phyloP scores from a whole-genome alignment of 2,329 filamentous ascomycete genomes.

The Didymella pinodella region DNA sequence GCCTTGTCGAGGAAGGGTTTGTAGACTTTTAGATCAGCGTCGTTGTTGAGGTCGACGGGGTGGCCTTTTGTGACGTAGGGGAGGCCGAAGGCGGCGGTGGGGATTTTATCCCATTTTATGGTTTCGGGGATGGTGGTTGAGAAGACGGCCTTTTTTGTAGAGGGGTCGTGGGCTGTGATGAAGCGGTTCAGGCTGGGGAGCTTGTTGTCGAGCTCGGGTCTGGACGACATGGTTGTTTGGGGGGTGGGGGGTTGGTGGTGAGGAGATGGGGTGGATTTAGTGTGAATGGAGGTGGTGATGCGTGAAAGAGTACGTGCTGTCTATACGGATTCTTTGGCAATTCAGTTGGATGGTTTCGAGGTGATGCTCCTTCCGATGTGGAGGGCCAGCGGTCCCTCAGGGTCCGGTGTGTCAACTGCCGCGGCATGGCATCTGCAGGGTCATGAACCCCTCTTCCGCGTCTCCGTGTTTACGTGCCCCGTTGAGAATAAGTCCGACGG shows the following conservation, averaged over 20 bases:
- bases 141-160: slow-evolving; percentile 47
- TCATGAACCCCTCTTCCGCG: neutral
- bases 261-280: neutral
- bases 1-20: slow-evolving; percentile 53
- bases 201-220: slow-evolving; percentile 25
- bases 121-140: slow-evolving; percentile 38
- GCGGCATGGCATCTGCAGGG: slow-evolving; percentile 9
- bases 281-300: neutral
- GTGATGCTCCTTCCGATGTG: slow-evolving; percentile 13
- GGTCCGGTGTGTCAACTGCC: slow-evolving; percentile 4
- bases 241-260: neutral
- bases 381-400: slow-evolving; percentile 1
- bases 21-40: slow-evolving; percentile 58
- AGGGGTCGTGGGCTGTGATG: slow-evolving; percentile 48
- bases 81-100: slow-evolving; percentile 53
- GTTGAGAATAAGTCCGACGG: neutral
- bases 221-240: slow-evolving; percentile 25
- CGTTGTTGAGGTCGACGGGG: slow-evolving; percentile 56
- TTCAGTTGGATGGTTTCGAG: neutral
- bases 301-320: neutral
- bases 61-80: slow-evolving; percentile 59
- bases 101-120: slow-evolving; percentile 29
- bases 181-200: slow-evolving; percentile 45
- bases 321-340: neutral
- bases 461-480: neutral